Evolutionary conservation across 768 basidiomycete genomes (phyloP).

Genomic region (Podaxis carcinomalis): DNA sequence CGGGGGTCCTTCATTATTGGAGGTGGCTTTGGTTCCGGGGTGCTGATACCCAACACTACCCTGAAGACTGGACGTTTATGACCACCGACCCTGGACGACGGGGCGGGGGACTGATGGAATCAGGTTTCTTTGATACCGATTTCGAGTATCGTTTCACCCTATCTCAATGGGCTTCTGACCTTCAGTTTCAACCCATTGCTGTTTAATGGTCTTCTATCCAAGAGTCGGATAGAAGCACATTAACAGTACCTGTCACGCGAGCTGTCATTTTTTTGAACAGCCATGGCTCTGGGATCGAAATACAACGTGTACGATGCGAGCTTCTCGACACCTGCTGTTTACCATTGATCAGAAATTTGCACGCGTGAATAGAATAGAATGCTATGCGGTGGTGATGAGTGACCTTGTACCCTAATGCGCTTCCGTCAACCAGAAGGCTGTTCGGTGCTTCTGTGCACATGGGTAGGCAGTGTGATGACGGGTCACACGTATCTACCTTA

Average conservation of each 20-base stretch:
- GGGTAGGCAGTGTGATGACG: too few species aligned
- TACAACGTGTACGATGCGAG: not conserved
- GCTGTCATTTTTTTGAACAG: not conserved
- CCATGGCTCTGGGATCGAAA: not conserved
- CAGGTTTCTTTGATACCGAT: not conserved
- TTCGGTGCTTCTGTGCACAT: too few species aligned
- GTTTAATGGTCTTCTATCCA: too few species aligned
- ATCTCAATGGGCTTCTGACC: too few species aligned
- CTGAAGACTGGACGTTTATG: not conserved
- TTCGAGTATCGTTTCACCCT: not conserved
- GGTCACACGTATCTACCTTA: too few species aligned
- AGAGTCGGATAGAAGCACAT: too few species aligned
- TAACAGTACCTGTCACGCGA: too few species aligned
- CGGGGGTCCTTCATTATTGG: not conserved
- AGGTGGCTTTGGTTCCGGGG: not conserved
- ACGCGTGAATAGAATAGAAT: not conserved
- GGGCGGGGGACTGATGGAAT: not conserved
- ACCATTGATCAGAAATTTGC: not conserved
- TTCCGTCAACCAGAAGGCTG: too few species aligned
- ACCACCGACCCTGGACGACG: too few species aligned
- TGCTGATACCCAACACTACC: not conserved
- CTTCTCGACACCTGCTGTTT: not conserved
- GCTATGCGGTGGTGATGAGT: not conserved
- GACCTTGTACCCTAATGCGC: too few species aligned
- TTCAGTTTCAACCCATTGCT: too few species aligned